Base-by-base conservation (phyloP, 257 asterid genomes). In the Jasminum sambac region DNA sequence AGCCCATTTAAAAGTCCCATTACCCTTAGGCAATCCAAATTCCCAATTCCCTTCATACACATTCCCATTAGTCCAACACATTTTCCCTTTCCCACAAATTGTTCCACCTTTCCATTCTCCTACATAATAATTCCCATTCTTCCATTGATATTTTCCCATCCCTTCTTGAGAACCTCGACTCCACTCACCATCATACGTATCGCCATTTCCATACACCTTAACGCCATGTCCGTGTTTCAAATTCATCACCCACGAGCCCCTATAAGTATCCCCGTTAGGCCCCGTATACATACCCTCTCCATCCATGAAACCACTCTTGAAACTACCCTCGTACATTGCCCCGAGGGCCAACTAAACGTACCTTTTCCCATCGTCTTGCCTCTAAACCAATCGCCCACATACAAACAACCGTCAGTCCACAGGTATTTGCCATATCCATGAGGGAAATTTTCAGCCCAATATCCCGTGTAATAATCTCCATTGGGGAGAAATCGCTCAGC, bases 401-500 rank as follows among this genome's bases (percentile, higher is more conserved):
- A 90, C 95, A 85, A 84, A 17, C 98, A 92, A 0, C 98, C 98
- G 48, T 90, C 98, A 0, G 97, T 88, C 98, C 98, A 92, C 91
- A 90, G 84, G 63, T 92, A 92, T 70, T 90, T 92, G 0, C 98
- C 98, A 2, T 72, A 72, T 3, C 98, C 98, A 6, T 92, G 97
- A 3, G 98, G 98, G 69, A 88, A 82, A 70, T 71, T 87, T 40
- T 90, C 93, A 0, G 82, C 69, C 97, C 98, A 92, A 75, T 69
- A 80, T 0, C 98, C 98, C 0, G 89, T 71, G 81, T 92, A 92
- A 44, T 92, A 90, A 74, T 92, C 98, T 12, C 98, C 98, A 39
- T 92, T 90, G 2, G 91, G 84, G 19, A 92, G 91, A 78, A 85
- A 88, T 36, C 84, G 81, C 76, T 92, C 98, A 0, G 85, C 85